Percentiles rank a stretch among this genome's conserved stretches.
Conservation (phyloP, 83 land plant species). For the Diphasiastrum complanatum region DNA sequence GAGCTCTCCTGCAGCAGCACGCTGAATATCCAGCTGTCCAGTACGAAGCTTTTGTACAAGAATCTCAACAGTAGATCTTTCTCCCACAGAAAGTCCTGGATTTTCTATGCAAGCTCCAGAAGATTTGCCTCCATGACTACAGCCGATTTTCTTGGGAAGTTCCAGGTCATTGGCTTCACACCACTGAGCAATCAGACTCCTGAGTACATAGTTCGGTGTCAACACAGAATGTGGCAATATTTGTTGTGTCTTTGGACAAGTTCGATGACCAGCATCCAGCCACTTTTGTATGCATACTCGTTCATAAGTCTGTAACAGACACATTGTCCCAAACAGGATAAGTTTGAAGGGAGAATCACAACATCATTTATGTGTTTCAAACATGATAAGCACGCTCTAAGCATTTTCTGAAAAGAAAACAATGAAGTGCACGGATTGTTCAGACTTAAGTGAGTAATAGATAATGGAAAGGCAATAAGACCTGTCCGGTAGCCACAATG, state of each 20-base stretch:
- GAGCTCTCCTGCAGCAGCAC: constrained; percentile 1
- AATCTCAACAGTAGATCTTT: not conserved
- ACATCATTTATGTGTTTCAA: no score
- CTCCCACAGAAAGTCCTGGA: not conserved
- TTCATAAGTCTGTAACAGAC: constrained; percentile 12
- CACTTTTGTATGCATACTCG: constrained; percentile 10
- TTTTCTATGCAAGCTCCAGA: not conserved
- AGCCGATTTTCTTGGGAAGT: not conserved
- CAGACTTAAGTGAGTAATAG: not conserved
- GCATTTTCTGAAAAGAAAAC: not conserved
- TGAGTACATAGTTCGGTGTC: constrained; percentile 11
- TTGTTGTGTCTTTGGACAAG: constrained; percentile 14
- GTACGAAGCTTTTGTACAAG: not conserved
- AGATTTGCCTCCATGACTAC: not conserved
- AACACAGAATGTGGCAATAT: not conserved
- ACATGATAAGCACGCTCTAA: no score
- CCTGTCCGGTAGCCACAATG: constrained; percentile 3
- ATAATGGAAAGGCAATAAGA: not conserved
- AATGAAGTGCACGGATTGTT: not conserved
- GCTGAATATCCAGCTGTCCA: not conserved
- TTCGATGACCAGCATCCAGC: no score
- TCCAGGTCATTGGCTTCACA: constrained; percentile 1
- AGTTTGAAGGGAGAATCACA: no score
- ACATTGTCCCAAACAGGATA: no score
- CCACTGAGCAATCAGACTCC: constrained; percentile 15